Evolutionary conservation across 495 filamentous ascomycete species (phyloP), one percentile per base, ranked within the genome.

Genomic region (Venustampulla echinocandica): DNA sequence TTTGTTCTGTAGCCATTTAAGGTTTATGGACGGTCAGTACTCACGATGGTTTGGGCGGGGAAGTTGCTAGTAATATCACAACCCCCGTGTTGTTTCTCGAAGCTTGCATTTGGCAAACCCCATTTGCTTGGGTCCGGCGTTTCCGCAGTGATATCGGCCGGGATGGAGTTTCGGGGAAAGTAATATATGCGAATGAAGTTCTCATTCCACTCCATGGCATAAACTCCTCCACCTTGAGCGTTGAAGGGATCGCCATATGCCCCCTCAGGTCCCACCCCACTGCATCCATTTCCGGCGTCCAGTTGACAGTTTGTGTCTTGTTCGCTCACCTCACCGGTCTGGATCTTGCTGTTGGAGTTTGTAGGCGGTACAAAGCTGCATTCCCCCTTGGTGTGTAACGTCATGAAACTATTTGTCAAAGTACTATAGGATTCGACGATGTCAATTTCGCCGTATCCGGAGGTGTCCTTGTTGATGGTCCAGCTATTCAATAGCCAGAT

Each of bases 341-440:
- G 27, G 27, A 30, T 7, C 7, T 7, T 7, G 7, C 27, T n/a
- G 7, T 30, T 30, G 1, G 69, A 61, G 36, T 69, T 71, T 9
- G 62, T 59, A 40, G 66, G 66, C 45, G 48, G 20, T 11, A 85
- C 64, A 32, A 68, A 68, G 47, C 44, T 20, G 61, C 85, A 92
- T 10, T 73, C 71, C 7, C 69, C 63, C 7, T 56, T 57, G 0
- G 87, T 90, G 61, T 95, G 88, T 30, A 95, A 69, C 3, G 84
- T 81, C 55, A 90, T 78, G 38, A 70, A 61, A 52, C 86, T 84
- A 49, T 71, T 64, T 0, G 69, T 63, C 38, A 79, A 79, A 69
- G 40, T 68, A 57, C 64, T 90, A 85, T 53, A 90, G 40, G 85
- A 85, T 58, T 95, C 87, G 60, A 94, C 80, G 54, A 94, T 88